phyloP scores from a whole-genome alignment of 768 basidiomycete genomes.

The Tulasnella sp. region DNA sequence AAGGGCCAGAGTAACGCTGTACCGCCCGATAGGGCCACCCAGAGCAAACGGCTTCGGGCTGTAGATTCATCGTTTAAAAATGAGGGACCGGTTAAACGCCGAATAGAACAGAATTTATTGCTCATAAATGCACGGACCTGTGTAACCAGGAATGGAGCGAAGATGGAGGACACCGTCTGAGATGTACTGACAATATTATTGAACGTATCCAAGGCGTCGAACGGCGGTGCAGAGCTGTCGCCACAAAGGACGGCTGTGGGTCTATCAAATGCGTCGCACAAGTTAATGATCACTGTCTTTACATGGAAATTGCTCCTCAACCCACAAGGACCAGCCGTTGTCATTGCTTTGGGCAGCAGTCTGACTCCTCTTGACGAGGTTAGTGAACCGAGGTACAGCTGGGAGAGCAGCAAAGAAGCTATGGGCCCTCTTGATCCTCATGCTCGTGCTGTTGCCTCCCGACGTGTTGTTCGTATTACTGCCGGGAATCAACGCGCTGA shows the following conservation, averaged over 20 bases:
- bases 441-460: background rate
- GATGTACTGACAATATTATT: slow-evolving; percentile 8
- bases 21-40: background rate
- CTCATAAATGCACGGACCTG: background rate
- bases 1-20: background rate
- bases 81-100: background rate
- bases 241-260: too few species aligned
- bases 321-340: slow-evolving; percentile 3
- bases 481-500: too few species aligned
- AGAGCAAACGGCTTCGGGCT: background rate
- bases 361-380: background rate
- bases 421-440: too few species aligned
- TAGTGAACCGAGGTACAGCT: background rate
- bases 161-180: background rate
- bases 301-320: background rate
- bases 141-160: background rate
- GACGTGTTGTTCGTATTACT: background rate
- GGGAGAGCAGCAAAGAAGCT: too few species aligned
- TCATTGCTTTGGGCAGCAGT: slow-evolving; percentile 4
- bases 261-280: too few species aligned
- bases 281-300: too few species aligned
- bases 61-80: background rate
- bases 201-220: slow-evolving; percentile 11
- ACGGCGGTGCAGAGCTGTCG: too few species aligned
- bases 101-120: background rate